These are phyloP conservation scores for Fusarium oxysporum DNA, from an alignment of 2,329 filamentous ascomycete species.

Conservation along the genomic window DNA sequence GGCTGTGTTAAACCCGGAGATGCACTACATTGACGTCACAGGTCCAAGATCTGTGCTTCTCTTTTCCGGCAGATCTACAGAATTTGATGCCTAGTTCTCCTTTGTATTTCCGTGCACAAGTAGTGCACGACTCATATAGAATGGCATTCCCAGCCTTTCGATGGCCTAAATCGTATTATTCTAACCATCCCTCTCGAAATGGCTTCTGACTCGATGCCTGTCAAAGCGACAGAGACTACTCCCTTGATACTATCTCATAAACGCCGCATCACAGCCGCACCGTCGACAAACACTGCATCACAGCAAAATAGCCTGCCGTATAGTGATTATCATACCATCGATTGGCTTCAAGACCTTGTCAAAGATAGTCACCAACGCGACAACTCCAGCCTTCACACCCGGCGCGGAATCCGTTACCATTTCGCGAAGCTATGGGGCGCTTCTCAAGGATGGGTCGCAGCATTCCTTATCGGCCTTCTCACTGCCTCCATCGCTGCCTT, in stretches of 20 bases:
- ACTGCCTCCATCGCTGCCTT: constrained; percentile 12
- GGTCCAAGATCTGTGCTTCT: fast-evolving
- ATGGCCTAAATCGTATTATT: no score
- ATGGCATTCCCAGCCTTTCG: neutral
- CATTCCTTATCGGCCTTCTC: constrained; percentile 26
- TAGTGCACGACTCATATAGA: neutral
- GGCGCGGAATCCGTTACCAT: neutral
- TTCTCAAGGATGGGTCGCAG: constrained; percentile 22
- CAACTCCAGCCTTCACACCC: neutral
- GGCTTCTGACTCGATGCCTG: neutral
- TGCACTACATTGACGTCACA: neutral
- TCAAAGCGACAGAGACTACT: neutral
- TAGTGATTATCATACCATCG: constrained; percentile 71
- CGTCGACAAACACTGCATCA: fast-evolving
- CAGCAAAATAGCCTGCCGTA: constrained; percentile 49
- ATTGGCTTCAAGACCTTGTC: constrained; percentile 71
- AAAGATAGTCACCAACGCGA: neutral
- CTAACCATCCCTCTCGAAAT: neutral
- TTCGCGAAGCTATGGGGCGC: constrained; percentile 7
- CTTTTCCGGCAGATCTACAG: neutral
- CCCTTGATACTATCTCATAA: neutral
- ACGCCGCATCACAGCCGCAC: fast-evolving
- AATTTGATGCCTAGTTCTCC: neutral
- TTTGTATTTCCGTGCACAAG: neutral
- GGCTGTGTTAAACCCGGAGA: neutral